Evolutionary conservation across 2,329 filamentous ascomycete species (phyloP).

Genomic region (Cladosporium velox): DNA sequence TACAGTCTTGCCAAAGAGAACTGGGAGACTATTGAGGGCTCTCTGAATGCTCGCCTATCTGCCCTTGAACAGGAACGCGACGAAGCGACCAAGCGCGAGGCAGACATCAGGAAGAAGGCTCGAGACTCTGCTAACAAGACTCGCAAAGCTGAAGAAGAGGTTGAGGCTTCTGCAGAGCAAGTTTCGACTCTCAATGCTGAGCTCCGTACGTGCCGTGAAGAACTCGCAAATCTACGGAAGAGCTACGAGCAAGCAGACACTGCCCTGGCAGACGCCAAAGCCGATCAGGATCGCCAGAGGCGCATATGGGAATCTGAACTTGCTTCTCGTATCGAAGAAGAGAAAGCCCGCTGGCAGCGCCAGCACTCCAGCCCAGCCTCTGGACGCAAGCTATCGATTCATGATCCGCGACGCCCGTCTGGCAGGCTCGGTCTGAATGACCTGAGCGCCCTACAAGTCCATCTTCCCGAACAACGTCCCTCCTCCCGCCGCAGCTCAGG

Average conservation of each 20-base stretch:
- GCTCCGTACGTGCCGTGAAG: slow-evolving; percentile 59
- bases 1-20: slow-evolving; percentile 94
- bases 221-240: slow-evolving; percentile 63
- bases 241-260: slow-evolving; percentile 66
- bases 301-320: slow-evolving; percentile 59
- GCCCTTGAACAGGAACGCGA: slow-evolving; percentile 88
- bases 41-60: slow-evolving; percentile 73
- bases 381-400: slow-evolving; percentile 43
- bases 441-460: slow-evolving; percentile 26
- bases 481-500: slow-evolving; percentile 37
- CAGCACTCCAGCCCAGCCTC: slow-evolving; percentile 35
- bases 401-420: slow-evolving; percentile 38
- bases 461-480: slow-evolving; percentile 28
- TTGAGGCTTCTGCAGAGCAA: slow-evolving; percentile 68
- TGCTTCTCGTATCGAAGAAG: slow-evolving; percentile 64
- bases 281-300: slow-evolving; percentile 61
- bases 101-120: slow-evolving; percentile 84
- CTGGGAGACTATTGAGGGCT: slow-evolving; percentile 94
- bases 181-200: slow-evolving; percentile 67
- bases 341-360: slow-evolving; percentile 62
- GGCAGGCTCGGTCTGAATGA: slow-evolving; percentile 34
- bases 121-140: slow-evolving; percentile 74
- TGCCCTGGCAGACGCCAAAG: slow-evolving; percentile 60
- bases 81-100: slow-evolving; percentile 78
- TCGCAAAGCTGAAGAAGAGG: slow-evolving; percentile 75